Conservation (phyloP, 129 eudicot species). For the Artemisia argyi region DNA sequence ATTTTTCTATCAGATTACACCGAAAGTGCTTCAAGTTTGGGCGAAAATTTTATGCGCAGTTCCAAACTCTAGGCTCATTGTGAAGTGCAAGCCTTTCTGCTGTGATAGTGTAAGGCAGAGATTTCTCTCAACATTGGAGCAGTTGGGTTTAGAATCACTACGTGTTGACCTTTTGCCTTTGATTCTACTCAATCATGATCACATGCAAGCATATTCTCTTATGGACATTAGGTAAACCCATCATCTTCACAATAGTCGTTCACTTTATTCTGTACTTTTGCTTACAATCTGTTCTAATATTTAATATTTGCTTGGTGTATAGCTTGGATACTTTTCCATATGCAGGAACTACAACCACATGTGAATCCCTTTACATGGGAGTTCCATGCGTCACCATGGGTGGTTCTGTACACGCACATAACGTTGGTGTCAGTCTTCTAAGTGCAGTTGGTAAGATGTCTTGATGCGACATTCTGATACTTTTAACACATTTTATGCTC, state of each 20-base stretch:
- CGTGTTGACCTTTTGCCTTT: slow-evolving; percentile 96
- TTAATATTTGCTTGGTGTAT: slow-evolving; percentile 16
- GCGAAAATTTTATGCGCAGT: slow-evolving; percentile 85
- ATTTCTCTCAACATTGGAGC: slow-evolving; percentile 86
- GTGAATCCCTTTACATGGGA: slow-evolving; percentile 97
- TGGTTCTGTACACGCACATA: slow-evolving; percentile 90
- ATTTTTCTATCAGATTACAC: slow-evolving; percentile 68
- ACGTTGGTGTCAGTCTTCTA: slow-evolving; percentile 95
- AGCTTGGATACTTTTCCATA: slow-evolving; percentile 98
- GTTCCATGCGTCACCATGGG: slow-evolving; percentile 98
- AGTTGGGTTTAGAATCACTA: slow-evolving; percentile 85
- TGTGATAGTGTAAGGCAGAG: slow-evolving; percentile 84
- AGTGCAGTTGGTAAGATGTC: slow-evolving; percentile 71
- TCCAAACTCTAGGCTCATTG: slow-evolving; percentile 91
- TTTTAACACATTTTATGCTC: too few relatives aligned
- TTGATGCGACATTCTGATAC: background rate
- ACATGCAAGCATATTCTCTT: slow-evolving; percentile 95
- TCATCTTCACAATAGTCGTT: background rate
- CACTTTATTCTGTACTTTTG: background rate
- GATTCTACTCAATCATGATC: slow-evolving; percentile 92
- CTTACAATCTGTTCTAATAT: slow-evolving; percentile 16
- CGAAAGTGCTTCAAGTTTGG: slow-evolving; percentile 94
- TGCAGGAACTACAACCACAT: slow-evolving; percentile 97
- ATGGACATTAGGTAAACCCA: slow-evolving; percentile 89
- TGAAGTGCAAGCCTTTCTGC: slow-evolving; percentile 95